A percentile compares a stretch with the other conserved stretches of the same genome.
Conservation (phyloP, 2,329 filamentous ascomycete species). For the Fusarium clavum region DNA sequence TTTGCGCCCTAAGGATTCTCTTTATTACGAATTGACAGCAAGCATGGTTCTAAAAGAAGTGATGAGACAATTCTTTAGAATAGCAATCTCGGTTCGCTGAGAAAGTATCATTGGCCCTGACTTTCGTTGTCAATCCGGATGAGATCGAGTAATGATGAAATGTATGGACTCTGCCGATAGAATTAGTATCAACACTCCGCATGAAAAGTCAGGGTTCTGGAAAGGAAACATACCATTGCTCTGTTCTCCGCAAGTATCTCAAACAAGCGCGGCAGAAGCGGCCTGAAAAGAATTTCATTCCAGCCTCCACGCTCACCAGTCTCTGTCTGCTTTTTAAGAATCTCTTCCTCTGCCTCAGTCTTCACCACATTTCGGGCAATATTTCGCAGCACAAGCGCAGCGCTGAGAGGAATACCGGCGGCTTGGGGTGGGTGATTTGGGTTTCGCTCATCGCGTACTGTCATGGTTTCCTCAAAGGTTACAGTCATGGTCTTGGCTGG, state of each 20-base stretch:
- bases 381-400: conserved; percentile 81
- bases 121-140: conserved; percentile 49
- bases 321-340: conserved; percentile 61
- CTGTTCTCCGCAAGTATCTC: conserved; percentile 78
- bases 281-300: conserved; percentile 76
- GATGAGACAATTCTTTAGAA: not conserved
- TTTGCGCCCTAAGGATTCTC: conserved; percentile 20
- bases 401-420: conserved; percentile 81
- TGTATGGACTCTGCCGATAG: conserved; percentile 53
- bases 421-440: conserved; percentile 70
- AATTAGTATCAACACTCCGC: conserved; percentile 27
- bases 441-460: conserved; percentile 67
- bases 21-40: conserved; percentile 13
- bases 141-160: conserved; percentile 55
- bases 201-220: not conserved
- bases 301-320: conserved; percentile 65
- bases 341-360: conserved; percentile 68
- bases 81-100: not conserved
- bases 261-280: conserved; percentile 72
- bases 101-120: conserved; percentile 36
- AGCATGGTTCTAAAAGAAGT: not conserved
- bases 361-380: conserved; percentile 76
- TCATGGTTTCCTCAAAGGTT: conserved; percentile 67
- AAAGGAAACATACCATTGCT: conserved; percentile 61
- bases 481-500: conserved; percentile 68